Percentiles rank a stretch among this genome's conserved stretches.
These are phyloP conservation scores for Hymenoscyphus salicellus DNA, from an alignment of 2,329 filamentous ascomycete species.

Conservation along the genomic window DNA sequence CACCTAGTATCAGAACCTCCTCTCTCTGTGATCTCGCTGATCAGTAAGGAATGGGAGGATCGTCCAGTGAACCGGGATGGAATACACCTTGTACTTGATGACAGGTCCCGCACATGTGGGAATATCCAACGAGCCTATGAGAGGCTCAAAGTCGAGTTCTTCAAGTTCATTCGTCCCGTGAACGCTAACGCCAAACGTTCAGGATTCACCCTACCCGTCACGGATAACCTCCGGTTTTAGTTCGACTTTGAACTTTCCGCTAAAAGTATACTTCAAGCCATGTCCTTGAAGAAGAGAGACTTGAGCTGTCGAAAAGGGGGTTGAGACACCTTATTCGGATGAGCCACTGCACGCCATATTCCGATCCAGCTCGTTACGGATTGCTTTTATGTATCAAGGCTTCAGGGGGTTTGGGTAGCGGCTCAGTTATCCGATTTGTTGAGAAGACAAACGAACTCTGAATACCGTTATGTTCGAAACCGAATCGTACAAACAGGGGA, in stretches of 20 bases:
- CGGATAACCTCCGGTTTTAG: slow-evolving; percentile 6
- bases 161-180: slow-evolving; percentile 24
- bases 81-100: not conserved
- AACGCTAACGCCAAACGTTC: slow-evolving; percentile 8
- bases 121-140: slow-evolving; percentile 23
- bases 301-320: slow-evolving; percentile 3
- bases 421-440: too few species aligned
- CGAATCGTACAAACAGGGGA: too few species aligned
- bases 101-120: slow-evolving; percentile 11
- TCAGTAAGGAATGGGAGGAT: not conserved
- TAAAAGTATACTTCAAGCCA: slow-evolving; percentile 2
- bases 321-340: slow-evolving; percentile 14
- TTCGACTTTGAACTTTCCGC: not conserved
- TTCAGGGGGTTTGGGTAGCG: not conserved
- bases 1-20: not conserved
- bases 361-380: slow-evolving; percentile 11
- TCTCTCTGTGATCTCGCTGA: not conserved
- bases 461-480: too few species aligned
- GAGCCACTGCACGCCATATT: slow-evolving; percentile 14
- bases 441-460: too few species aligned
- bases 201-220: slow-evolving; percentile 18
- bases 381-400: slow-evolving; percentile 7
- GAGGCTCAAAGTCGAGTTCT: slow-evolving; percentile 19
- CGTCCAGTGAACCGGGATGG: slow-evolving; percentile 1
- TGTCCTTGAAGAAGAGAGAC: slow-evolving; percentile 11